Conservation (phyloP, 2,329 filamentous ascomycete genomes). For the Aspergillus caelatus region DNA sequence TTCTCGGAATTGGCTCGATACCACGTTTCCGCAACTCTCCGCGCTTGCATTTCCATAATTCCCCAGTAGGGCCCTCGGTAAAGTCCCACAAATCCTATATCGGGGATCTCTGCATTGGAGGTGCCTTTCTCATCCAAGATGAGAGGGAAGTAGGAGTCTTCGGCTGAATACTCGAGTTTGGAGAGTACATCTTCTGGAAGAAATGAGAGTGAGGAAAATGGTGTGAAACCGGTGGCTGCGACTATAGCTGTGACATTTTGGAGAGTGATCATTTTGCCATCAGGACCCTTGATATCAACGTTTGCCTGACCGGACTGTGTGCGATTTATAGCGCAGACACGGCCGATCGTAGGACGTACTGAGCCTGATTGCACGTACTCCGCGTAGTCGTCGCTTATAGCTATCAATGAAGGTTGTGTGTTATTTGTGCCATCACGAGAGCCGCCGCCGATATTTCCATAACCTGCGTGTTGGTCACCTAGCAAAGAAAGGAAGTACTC, state of each 20-base stretch:
- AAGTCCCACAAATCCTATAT: slow-evolving; percentile 78
- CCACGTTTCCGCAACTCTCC: slow-evolving; percentile 68
- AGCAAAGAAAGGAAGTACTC: slow-evolving; percentile 48
- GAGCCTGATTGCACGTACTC: slow-evolving; percentile 71
- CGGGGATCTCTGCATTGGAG: slow-evolving; percentile 61
- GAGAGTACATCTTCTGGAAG: slow-evolving; percentile 60
- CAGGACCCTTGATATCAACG: slow-evolving; percentile 40
- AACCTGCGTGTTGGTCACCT: slow-evolving; percentile 49
- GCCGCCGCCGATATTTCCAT: slow-evolving; percentile 39
- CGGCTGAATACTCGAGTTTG: slow-evolving; percentile 60
- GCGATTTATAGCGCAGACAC: slow-evolving; percentile 22
- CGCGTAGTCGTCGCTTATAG: slow-evolving; percentile 71
- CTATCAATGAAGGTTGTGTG: slow-evolving; percentile 64
- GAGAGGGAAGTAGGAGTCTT: slow-evolving; percentile 61
- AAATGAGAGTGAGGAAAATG: slow-evolving; percentile 65
- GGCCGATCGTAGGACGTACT: slow-evolving; percentile 57
- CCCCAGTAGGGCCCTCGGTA: slow-evolving; percentile 86
- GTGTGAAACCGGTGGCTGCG: slow-evolving; percentile 74
- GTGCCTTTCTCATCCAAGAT: slow-evolving; percentile 70
- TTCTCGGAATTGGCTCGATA: slow-evolving; percentile 16
- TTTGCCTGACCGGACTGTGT: slow-evolving; percentile 10
- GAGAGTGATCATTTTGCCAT: slow-evolving; percentile 48
- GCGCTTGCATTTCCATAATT: slow-evolving; percentile 83
- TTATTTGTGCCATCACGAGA: slow-evolving; percentile 40
- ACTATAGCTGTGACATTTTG: slow-evolving; percentile 67